Evolutionary conservation across 2,329 filamentous ascomycete genomes (phyloP), one percentile per base, ranked within the genome.

Genomic region (Xenoacremonium recifei): DNA sequence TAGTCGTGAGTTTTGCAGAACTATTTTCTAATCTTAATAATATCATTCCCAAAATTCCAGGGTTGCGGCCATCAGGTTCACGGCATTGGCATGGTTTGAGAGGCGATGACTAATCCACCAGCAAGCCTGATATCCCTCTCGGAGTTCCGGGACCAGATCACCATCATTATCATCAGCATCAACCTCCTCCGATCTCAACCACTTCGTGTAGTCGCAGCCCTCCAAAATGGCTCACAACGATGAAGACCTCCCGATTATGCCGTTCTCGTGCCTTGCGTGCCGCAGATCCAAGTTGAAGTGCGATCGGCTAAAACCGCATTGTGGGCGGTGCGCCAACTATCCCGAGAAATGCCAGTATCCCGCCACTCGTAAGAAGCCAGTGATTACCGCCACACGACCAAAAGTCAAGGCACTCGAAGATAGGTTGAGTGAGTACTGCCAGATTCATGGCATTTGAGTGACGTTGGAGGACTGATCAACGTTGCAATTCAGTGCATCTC

Each of bases 221-320:
- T n/a, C n/a, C n/a, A n/a, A n/a, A n/a, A n/a, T n/a, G 2, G 29
- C 37, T 13, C 21, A 29, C 1, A 21, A 40, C 0, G 40, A 21
- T 1, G 25, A 49, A 6, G 43, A 38, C 6, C 37, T 18, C 18
- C 21, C 34, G 4, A 35, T 35, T n/a, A 54, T 54, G 48, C 46
- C 47, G 2, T 55, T 60, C 13, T 58, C 57, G 1, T 62, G 61
- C 37, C 51, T 44, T 12, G 46, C 53, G 9, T 64, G 61, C 31
- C 53, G 59, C 4, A 38, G 25, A 15, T 51, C 56, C 21, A 64
- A 64, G 37, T 40, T 61, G 12, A 59, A 54, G 37, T 63, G 60
- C 44, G 59, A 63, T 31, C 57, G 58, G n/a, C 29, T 42, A 1
- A 48, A 37, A 21, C 57, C 58, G 3, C 42, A 21, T 4, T 63